These are phyloP conservation scores for Citrus glauca DNA, from an alignment of 345 rosid genomes.

Conservation along the genomic window DNA sequence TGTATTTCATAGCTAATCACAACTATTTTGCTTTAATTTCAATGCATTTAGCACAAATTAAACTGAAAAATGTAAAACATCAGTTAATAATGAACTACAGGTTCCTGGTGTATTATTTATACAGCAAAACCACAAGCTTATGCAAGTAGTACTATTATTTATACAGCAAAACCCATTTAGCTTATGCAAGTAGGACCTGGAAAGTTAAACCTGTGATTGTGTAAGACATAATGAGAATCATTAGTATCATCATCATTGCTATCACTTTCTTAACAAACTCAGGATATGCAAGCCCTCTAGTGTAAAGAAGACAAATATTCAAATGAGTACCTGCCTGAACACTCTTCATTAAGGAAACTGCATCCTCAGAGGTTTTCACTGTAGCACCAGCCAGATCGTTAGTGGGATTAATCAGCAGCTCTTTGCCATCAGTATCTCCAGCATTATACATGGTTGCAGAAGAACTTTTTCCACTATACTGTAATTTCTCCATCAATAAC, in stretches of 20 bases:
- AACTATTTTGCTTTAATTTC: not conserved
- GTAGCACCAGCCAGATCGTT: conserved; percentile 25
- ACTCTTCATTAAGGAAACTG: conserved; percentile 26
- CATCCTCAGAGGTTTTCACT: conserved; percentile 27
- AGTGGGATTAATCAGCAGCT: conserved; percentile 13
- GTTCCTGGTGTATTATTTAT: not conserved
- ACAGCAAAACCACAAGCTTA: not conserved
- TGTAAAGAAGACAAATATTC: not conserved
- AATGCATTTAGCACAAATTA: not conserved
- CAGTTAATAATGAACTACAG: not conserved
- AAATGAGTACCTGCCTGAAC: conserved; percentile 54
- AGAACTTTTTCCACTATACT: conserved; percentile 20
- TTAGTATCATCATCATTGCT: not conserved
- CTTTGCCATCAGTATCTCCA: conserved; percentile 26
- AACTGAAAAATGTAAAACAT: not conserved
- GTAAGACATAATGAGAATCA: not conserved
- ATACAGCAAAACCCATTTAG: not conserved
- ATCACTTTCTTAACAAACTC: not conserved
- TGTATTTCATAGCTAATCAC: not conserved
- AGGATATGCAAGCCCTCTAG: not conserved
- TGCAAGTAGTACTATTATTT: not conserved
- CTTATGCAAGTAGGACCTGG: not conserved
- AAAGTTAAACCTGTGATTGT: not conserved
- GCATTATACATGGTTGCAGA: conserved; percentile 12
- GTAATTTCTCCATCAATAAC: conserved; percentile 41